Evolutionary conservation across 495 filamentous ascomycete species (phyloP).

Genomic region (Lichenothelia convexa): DNA sequence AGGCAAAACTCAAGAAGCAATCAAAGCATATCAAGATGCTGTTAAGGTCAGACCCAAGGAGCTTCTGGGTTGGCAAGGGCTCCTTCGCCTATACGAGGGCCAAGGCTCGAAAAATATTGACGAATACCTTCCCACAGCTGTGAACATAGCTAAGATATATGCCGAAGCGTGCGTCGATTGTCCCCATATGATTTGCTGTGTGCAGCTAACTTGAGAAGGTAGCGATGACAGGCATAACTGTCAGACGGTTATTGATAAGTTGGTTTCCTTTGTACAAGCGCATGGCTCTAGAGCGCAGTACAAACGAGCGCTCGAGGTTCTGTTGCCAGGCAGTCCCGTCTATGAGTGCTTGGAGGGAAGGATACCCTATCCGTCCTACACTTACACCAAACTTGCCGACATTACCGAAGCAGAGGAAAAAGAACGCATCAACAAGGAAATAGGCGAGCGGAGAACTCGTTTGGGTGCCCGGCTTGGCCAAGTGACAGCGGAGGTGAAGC

Average conservation of each 20-base stretch:
- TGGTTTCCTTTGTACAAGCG: conserved; percentile 45
- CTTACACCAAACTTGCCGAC: conserved; percentile 69
- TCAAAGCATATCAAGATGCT: conserved; percentile 56
- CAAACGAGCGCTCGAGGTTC: conserved; percentile 50
- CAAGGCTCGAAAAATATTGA: conserved; percentile 50
- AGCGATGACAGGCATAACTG: conserved; percentile 51
- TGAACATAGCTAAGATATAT: conserved; percentile 59
- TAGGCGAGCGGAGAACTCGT: conserved; percentile 72
- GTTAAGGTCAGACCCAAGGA: conserved; percentile 43
- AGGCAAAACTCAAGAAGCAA: conserved; percentile 48
- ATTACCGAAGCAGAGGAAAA: conserved; percentile 76
- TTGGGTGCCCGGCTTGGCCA: conserved; percentile 69
- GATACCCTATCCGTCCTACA: conserved; percentile 58
- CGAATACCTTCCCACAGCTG: conserved; percentile 50
- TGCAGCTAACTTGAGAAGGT: too few relatives aligned
- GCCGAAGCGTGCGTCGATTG: conserved; percentile 39
- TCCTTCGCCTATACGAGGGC: conserved; percentile 71
- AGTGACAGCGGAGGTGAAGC: conserved; percentile 70
- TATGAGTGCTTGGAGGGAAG: conserved; percentile 75
- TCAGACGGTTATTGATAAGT: conserved; percentile 67
- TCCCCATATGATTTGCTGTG: too few relatives aligned
- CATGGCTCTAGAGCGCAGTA: conserved; percentile 55
- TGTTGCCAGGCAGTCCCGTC: conserved; percentile 58
- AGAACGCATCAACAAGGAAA: conserved; percentile 76
- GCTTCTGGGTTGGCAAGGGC: conserved; percentile 68